Conservation (phyloP, 179 eudicot species). For the Drosera spatulata region DNA sequence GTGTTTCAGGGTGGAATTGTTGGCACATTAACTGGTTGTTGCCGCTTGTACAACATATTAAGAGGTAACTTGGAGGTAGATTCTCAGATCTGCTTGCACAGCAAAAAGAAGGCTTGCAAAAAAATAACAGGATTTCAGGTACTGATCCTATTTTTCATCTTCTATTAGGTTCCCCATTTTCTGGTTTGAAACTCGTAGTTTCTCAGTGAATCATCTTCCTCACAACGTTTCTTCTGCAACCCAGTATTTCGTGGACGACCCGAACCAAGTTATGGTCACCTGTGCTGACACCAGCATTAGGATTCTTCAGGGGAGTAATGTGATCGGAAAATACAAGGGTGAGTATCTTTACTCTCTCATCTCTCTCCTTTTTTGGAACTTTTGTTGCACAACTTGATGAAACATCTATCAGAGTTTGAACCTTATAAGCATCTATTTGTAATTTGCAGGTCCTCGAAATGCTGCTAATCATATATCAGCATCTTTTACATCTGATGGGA, state of each 20-base stretch:
- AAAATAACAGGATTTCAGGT: slow-evolving; percentile 90
- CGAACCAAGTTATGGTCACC: slow-evolving; percentile 67
- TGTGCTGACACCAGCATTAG: slow-evolving; percentile 82
- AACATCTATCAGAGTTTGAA: no score
- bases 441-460: slow-evolving; percentile 34
- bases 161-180: neutral
- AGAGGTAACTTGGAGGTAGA: slow-evolving; percentile 62
- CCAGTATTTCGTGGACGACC: slow-evolving; percentile 72
- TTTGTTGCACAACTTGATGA: no score
- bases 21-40: slow-evolving; percentile 10
- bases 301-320: slow-evolving; percentile 46
- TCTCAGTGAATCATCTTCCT: no score
- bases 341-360: neutral
- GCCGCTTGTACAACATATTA: slow-evolving; percentile 3
- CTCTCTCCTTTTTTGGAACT: neutral
- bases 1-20: slow-evolving; percentile 7
- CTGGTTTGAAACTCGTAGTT: no score
- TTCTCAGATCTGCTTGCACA: slow-evolving; percentile 40
- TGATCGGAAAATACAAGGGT: slow-evolving; percentile 71
- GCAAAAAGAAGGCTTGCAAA: slow-evolving; percentile 70
- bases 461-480: slow-evolving; percentile 61
- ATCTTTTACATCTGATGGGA: slow-evolving; percentile 66
- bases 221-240: neutral
- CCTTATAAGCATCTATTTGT: neutral
- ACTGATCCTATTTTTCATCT: neutral